Base-by-base conservation (phyloP, 371 early-diverging fungal species). In the Smittium culicis region DNA sequence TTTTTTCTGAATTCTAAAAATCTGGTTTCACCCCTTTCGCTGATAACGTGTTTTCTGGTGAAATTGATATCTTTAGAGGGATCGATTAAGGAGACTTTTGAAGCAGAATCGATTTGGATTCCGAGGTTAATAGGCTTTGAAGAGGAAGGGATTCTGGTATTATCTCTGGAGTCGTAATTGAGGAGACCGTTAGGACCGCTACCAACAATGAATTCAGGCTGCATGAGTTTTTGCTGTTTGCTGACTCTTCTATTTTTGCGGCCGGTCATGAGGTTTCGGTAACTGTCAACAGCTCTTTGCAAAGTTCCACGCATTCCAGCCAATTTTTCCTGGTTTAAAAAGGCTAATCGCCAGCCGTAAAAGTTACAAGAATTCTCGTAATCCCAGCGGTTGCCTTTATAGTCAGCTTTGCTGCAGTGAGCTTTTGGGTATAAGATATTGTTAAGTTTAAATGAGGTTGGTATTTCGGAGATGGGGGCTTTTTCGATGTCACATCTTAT, bases 211-310 rank as follows among this genome's bases (percentile, higher is more conserved):
- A n/a, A 58, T 54, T 56, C 66, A 57, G 56, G 66, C 66, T 66
- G 56, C 60, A 58, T 59, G 31, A 74, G 70, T 74, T 90, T 91
- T 68, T 92, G 90, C 72, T 91, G 85, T 61, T 91, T 81, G 11
- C 89, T 84, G 0, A 92, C 86, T 31, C 93, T 81, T 55, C 92
- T 81, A 28, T 87, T 88, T 63, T 91, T 81, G 74, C 86, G 83
- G 56, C 88, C 87, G 17, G 90, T 88, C 69, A 87, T 87, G 14
- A 90, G 84, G 67, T 93, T 90, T 62, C 96, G 84, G 72, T 90
- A 97, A 35, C 88, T 89, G 74, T 97, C 96, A 0, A 97, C 98
- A 1, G 95, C 95, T 0, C 96, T 81, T 74, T 97, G 98, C 62
- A 97, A 83, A 57, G 96, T 78, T 1, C 98, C 98, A 61, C 95